phyloP scores from a whole-genome alignment of 1,139 yeast species.

The Yamadazyma triangularis region DNA sequence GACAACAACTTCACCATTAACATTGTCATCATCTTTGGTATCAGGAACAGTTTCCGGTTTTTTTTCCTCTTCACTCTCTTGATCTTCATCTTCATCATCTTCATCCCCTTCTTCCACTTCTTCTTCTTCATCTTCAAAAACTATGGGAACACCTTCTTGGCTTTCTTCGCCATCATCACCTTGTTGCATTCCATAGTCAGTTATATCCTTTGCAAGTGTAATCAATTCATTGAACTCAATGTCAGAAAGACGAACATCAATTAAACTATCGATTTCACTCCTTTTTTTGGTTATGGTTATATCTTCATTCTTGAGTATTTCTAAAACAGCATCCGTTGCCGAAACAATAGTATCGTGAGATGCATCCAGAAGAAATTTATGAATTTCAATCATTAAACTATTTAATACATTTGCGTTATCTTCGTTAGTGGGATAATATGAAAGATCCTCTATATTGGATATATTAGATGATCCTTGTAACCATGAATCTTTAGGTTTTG shows the following conservation, averaged over 20 bases:
- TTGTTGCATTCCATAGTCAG: constrained; percentile 44
- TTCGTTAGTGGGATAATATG: constrained; percentile 12
- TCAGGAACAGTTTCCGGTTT: constrained; percentile 4
- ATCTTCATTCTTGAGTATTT: constrained; percentile 49
- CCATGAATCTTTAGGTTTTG: constrained; percentile 2
- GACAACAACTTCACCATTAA: no score
- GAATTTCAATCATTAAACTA: constrained; percentile 24
- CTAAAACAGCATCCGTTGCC: constrained; percentile 65
- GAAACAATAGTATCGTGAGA: constrained; percentile 45
- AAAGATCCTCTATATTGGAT: constrained; percentile 11
- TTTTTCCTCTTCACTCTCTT: constrained; percentile 9
- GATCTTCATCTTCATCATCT: constrained; percentile 12
- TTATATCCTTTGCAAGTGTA: constrained; percentile 48
- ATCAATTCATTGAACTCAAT: constrained; percentile 51
- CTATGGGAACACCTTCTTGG: constrained; percentile 19
- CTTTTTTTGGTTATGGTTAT: constrained; percentile 24
- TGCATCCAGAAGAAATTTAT: constrained; percentile 32
- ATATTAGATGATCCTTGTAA: constrained; percentile 1
- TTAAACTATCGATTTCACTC: constrained; percentile 31
- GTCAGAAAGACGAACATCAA: constrained; percentile 43
- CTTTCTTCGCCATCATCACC: constrained; percentile 15
- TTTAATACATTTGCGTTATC: constrained; percentile 5
- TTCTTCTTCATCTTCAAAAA: constrained; percentile 23
- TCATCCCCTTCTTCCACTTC: constrained; percentile 20
- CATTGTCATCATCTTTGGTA: constrained; percentile 4